Percentiles rank a stretch among this genome's conserved stretches.
These are phyloP conservation scores for Porcisia deanei DNA, from an alignment of 208 protist genomes.

Conservation along the genomic window DNA sequence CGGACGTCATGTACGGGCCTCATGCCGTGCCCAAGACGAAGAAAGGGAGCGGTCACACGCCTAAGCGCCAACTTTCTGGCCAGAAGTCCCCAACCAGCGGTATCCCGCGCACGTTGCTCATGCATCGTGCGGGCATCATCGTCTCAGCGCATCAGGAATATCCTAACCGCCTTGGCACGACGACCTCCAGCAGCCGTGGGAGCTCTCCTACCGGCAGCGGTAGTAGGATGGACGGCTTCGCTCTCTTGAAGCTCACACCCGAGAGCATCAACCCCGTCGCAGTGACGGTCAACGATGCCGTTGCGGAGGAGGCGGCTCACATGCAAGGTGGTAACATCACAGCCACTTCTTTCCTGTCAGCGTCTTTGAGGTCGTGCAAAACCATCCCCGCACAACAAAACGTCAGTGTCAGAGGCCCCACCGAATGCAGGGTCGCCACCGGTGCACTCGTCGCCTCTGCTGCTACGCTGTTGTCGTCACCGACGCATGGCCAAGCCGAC, in stretches of 20 bases:
- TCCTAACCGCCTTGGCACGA: neutral
- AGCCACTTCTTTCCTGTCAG: neutral
- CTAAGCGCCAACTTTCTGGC: neutral
- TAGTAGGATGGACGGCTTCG: neutral
- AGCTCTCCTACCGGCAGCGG: neutral
- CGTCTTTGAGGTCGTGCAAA: neutral
- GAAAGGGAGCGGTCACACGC: neutral
- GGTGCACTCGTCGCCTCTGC: neutral
- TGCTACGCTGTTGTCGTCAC: neutral
- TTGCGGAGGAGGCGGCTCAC: neutral
- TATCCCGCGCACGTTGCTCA: neutral
- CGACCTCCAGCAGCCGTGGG: neutral
- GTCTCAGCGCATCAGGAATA: neutral
- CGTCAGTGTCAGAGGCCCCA: neutral
- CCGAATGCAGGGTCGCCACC: neutral
- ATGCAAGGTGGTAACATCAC: neutral
- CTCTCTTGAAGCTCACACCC: neutral
- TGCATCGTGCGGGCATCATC: neutral
- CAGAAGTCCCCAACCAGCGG: neutral
- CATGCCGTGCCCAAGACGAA: neutral
- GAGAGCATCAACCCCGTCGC: neutral
- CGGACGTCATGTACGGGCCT: neutral
- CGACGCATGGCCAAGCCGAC: neutral
- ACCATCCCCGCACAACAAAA: neutral
- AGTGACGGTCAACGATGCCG: neutral